Evolutionary conservation across 2,329 filamentous ascomycete species (phyloP).

Genomic region (Ophioceras dolichostomum): DNA sequence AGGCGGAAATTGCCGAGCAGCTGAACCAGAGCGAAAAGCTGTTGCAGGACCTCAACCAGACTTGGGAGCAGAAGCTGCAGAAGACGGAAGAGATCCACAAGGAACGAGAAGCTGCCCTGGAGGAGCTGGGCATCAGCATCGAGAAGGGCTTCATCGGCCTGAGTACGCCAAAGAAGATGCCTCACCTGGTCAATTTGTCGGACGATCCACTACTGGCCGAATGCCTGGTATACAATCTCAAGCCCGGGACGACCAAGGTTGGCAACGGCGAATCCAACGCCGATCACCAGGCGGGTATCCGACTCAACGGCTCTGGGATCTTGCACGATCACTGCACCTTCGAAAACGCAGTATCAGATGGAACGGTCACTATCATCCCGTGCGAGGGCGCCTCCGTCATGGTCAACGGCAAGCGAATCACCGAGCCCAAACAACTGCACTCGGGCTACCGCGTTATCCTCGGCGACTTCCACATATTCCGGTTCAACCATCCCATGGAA

Average conservation of each 20-base stretch:
- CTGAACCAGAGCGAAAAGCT: conserved; percentile 93
- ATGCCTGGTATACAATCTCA: conserved; percentile 95
- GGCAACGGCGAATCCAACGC: conserved; percentile 83
- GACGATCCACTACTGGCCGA: conserved; percentile 87
- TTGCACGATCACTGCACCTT: conserved; percentile 87
- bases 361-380: conserved; percentile 82
- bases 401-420: conserved; percentile 88
- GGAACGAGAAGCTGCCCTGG: conserved; percentile 84
- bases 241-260: conserved; percentile 86
- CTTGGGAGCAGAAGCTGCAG: conserved; percentile 91
- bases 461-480: conserved; percentile 96
- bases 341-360: conserved; percentile 76
- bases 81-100: conserved; percentile 98
- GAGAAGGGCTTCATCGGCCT: conserved; percentile 96
- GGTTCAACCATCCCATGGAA: conserved; percentile 96
- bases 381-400: conserved; percentile 91
- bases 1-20: conserved; percentile 96
- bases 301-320: conserved; percentile 87
- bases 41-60: conserved; percentile 91
- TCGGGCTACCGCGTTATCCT: conserved; percentile 93
- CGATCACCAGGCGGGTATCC: conserved; percentile 68
- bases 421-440: conserved; percentile 72
- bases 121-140: conserved; percentile 96
- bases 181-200: conserved; percentile 95
- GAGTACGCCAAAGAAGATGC: conserved; percentile 97